Evolutionary conservation across 1,284 basidiomycete species (phyloP).

Genomic region (Pseudozyma flocculosa): DNA sequence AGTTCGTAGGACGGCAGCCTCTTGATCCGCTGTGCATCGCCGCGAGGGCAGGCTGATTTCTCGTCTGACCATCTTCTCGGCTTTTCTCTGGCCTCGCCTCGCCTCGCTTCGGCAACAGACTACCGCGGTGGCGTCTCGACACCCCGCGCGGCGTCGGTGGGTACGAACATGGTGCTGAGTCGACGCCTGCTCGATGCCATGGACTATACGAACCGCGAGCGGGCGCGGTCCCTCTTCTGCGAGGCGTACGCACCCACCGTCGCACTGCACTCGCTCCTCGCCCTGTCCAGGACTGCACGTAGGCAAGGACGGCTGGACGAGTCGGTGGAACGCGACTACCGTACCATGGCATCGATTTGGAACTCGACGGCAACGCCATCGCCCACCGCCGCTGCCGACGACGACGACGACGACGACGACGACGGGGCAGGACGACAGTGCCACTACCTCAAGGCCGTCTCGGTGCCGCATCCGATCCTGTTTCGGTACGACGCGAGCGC

Average conservation of each 20-base stretch:
- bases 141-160: conserved; percentile 55
- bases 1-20: too few relatives aligned
- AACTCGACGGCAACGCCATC: too few relatives aligned
- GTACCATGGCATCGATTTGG: too few relatives aligned
- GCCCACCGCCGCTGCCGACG: conserved; percentile 52
- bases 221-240: conserved; percentile 57
- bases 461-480: conserved; percentile 57
- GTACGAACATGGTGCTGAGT: conserved; percentile 58
- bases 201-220: conserved; percentile 58
- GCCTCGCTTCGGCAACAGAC: too few relatives aligned
- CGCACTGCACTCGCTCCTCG: conserved; percentile 56
- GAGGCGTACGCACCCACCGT: conserved; percentile 58
- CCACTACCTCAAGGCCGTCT: conserved; percentile 57
- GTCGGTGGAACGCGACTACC: too few relatives aligned
- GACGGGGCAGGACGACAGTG: too few relatives aligned
- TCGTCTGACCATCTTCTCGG: too few relatives aligned
- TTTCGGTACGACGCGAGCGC: conserved; percentile 57
- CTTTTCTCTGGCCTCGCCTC: too few relatives aligned
- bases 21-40: too few relatives aligned
- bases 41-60: too few relatives aligned
- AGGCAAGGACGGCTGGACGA: too few relatives aligned
- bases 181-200: conserved; percentile 55
- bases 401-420: conserved; percentile 55
- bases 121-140: conserved; percentile 53
- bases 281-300: too few relatives aligned